Percentiles rank a stretch among this genome's conserved stretches.
Conservation (phyloP, 257 asterid genomes). For the Anisodus tanguticus region DNA sequence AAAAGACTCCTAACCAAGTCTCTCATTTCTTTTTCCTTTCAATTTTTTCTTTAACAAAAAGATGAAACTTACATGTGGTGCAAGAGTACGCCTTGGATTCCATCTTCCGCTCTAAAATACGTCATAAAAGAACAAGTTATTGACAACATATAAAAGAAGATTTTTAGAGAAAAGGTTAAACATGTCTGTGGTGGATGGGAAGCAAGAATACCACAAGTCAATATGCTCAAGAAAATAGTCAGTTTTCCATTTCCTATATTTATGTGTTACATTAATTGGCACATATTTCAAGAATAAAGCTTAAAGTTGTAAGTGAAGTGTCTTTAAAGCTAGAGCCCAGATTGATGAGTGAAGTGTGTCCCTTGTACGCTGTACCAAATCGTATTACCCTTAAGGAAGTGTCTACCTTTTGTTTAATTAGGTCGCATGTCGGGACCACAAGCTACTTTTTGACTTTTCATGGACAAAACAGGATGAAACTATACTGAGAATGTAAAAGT, state of each 20-base stretch:
- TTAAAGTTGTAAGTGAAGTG: background rate
- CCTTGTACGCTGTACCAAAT: background rate
- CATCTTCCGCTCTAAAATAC: slow-evolving; percentile 64
- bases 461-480: background rate
- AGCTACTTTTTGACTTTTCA: slow-evolving; percentile 28
- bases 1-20: background rate
- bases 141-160: background rate
- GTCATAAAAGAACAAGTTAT: slow-evolving; percentile 24
- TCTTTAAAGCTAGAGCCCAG: background rate
- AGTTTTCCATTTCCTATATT: background rate
- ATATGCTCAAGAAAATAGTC: slow-evolving; percentile 9
- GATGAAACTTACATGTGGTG: slow-evolving; percentile 80
- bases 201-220: background rate
- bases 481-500: slow-evolving; percentile 10
- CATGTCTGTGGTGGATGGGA: background rate
- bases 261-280: background rate
- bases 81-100: slow-evolving; percentile 73
- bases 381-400: background rate
- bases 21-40: background rate
- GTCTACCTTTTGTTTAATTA: background rate
- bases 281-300: background rate
- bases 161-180: slow-evolving; percentile 23
- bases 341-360: background rate
- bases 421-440: background rate
- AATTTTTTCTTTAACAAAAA: slow-evolving; percentile 4